These are phyloP conservation scores for Trichoderma pleuroti DNA, from an alignment of 2,329 filamentous ascomycete genomes.

Conservation along the genomic window DNA sequence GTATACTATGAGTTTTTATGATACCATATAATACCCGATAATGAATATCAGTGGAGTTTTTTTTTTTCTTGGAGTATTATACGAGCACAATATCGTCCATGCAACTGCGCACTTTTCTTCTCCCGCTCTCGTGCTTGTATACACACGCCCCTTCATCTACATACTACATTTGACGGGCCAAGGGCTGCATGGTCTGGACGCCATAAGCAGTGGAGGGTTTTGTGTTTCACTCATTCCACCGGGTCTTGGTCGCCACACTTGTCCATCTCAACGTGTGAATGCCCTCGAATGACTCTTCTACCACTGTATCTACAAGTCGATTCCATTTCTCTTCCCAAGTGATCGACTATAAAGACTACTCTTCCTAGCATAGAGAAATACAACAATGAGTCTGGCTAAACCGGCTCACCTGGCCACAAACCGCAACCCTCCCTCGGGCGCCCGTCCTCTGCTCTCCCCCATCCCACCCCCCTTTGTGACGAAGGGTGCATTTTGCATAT, in stretches of 20 bases:
- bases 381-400: not conserved
- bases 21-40: conserved; percentile 15
- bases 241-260: not conserved
- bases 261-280: not conserved
- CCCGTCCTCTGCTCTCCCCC: not conserved
- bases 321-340: not conserved
- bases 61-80: not conserved
- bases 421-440: not conserved
- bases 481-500: conserved; percentile 11
- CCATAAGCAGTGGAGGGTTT: not conserved
- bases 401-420: conserved; percentile 1
- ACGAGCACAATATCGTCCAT: not conserved
- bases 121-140: not conserved
- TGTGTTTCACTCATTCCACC: not conserved
- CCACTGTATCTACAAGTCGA: not conserved
- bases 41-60: conserved; percentile 10
- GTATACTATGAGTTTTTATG: conserved; percentile 11
- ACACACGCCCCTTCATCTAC: not conserved
- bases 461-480: not conserved
- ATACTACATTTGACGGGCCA: not conserved
- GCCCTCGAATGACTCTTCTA: not conserved
- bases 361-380: not conserved
- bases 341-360: not conserved
- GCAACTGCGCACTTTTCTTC: conserved; percentile 9
- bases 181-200: conserved; percentile 6